Evolutionary conservation across 768 basidiomycete genomes (phyloP), one percentile per base, ranked within the genome.

Genomic region (Botryobasidium botryosum): DNA sequence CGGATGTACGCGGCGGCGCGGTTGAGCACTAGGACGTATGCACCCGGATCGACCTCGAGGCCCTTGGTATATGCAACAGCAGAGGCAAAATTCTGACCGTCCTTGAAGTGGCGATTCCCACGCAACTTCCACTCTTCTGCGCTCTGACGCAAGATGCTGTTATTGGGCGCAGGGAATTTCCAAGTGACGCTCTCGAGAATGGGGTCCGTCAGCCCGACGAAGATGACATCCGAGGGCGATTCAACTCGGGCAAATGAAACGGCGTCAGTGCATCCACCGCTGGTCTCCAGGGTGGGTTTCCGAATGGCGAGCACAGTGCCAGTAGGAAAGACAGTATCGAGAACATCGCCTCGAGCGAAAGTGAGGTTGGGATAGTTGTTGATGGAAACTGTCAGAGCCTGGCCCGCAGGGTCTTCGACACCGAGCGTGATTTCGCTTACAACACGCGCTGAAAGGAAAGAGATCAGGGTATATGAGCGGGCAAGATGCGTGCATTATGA

Each of bases 241-340:
- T 63, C 58, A 25, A 62, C 52, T 5, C n/a, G n/a, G n/a, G 58
- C 55, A 21, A 64, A 28, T n/a, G 56, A 44, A n/a, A n/a, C n/a
- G n/a, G n/a, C n/a, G 1, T 38, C 36, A 12, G 31, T 20, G 21
- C 4, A 6, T 13, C 50, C 54, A 6, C 35, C 5, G 7, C 47
- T 35, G 4, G 54, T 37, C 7, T 48, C 39, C 41, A 53, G 49
- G 1, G 46, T 49, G 0, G 63, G 63, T 44, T 64, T 62, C 23
- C 59, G 57, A 27, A 64, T 51, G 21, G 54, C 55, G 18, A 62
- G 26, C 17, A 56, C 38, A 4, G 51, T 51, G 1, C 61, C 61
- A 26, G 57, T 35, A 1, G 59, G 52, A 44, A 61, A 57, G 5
- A 61, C 27, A 1, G 49, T 49, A 21, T 62, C 57, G 38, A 63